Percentiles rank a stretch among this genome's conserved stretches.
These are phyloP conservation scores for Tetrapisispora fleetii DNA, from an alignment of 805 yeast species.

Conservation along the genomic window DNA sequence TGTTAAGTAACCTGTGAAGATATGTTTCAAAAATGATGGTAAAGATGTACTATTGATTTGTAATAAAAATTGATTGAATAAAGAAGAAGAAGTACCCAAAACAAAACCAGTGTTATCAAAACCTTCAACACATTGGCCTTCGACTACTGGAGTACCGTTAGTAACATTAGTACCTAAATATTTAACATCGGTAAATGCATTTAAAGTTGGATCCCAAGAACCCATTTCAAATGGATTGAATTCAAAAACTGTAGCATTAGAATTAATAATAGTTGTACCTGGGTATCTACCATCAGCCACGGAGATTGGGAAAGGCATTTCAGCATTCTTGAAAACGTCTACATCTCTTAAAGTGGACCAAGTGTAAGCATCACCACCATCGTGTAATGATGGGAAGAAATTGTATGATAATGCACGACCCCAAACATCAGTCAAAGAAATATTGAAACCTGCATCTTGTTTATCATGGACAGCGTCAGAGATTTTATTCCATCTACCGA, in stretches of 20 bases:
- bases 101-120: slow-evolving; percentile 77
- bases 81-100: slow-evolving; percentile 73
- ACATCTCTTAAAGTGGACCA: slow-evolving; percentile 51
- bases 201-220: slow-evolving; percentile 74
- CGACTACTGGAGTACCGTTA: slow-evolving; percentile 46
- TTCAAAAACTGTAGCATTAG: slow-evolving; percentile 63
- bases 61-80: slow-evolving; percentile 62
- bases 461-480: slow-evolving; percentile 45
- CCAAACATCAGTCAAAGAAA: slow-evolving; percentile 69
- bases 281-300: slow-evolving; percentile 62
- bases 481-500: slow-evolving; percentile 45
- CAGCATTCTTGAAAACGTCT: slow-evolving; percentile 49
- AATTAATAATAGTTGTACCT: slow-evolving; percentile 43
- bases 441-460: slow-evolving; percentile 54
- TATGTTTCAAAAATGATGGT: slow-evolving; percentile 36
- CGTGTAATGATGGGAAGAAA: slow-evolving; percentile 50
- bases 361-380: slow-evolving; percentile 56
- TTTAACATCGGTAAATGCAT: slow-evolving; percentile 54
- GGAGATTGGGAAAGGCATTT: slow-evolving; percentile 66
- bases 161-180: slow-evolving; percentile 61
- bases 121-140: slow-evolving; percentile 53
- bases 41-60: slow-evolving; percentile 46
- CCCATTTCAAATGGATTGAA: slow-evolving; percentile 68
- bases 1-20: slow-evolving; percentile 37
- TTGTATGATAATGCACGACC: slow-evolving; percentile 68